Evolutionary conservation across 23 red algal genomes (phyloP), one percentile per base, ranked within the genome.

Genomic region (Chondrus crispus): DNA sequence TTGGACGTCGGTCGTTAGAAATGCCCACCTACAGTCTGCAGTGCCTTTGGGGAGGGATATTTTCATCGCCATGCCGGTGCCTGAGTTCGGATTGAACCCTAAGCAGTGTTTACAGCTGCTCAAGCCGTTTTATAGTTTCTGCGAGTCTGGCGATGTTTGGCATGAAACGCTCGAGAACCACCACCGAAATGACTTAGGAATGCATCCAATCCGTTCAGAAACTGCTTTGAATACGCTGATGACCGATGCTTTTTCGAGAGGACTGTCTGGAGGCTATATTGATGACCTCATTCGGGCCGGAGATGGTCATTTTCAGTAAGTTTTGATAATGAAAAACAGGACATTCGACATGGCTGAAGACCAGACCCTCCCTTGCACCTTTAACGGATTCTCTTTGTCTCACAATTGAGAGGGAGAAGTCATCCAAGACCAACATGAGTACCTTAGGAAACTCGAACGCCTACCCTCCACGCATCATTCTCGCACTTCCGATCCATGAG

Each of bases 271-370:
- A 43, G 77, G 53, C 18, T 91, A 91, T 43, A 52, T 91, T 2
- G 74, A 91, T 24, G 88, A 91, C 22, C 41, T 91, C 5, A 11
- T 91, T 16, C 51, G 88, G 54, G 52, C 74, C 40, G 88, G 88
- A 2, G 46, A 68, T 5, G 28, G 3, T 22, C 33, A 83, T 20
- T 82, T 62, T 82, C 78, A 38, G 30, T 8, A 51, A 29, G 55
- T 58, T 55, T 82, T 28, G 24, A 82, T 35, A 45, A 81, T 55
- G 40, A 39, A 41, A 19, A n/a, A 62, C 12, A 19, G 40, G 19
- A 68, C 29, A 22, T 83, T 83, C 46, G 78, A 83, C 7, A 62
- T 62, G 46, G 40, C 26, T 13, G 52, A 24, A 8, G 24, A 83
- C 48, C 44, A 82, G 9, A 20, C 10, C 12, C 78, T 62, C 16